These are phyloP conservation scores for Candida pseudoglaebosa DNA, from an alignment of 805 yeast species.

Conservation along the genomic window DNA sequence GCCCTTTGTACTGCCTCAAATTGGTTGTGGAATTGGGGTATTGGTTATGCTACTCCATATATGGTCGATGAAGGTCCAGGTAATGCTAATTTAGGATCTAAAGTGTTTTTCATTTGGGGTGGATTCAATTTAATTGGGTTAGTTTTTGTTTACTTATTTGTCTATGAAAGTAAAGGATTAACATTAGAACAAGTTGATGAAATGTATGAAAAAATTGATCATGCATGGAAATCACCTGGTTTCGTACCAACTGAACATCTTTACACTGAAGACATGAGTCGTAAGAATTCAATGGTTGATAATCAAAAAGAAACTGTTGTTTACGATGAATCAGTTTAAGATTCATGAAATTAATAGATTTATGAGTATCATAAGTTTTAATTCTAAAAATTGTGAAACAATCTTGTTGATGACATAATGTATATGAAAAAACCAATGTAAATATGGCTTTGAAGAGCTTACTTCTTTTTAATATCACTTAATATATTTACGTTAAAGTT, in stretches of 20 bases:
- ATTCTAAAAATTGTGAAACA: neutral
- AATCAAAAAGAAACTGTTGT: constrained; percentile 7
- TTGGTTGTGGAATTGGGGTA: constrained; percentile 42
- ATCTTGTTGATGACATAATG: neutral
- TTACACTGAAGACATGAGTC: constrained; percentile 23
- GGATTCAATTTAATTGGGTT: constrained; percentile 34
- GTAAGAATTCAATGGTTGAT: constrained; percentile 19
- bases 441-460: no score
- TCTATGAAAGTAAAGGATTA: constrained; percentile 40
- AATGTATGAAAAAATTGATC: constrained; percentile 28
- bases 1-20: constrained; percentile 39
- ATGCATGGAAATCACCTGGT: constrained; percentile 30
- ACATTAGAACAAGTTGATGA: constrained; percentile 41
- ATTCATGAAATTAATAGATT: neutral
- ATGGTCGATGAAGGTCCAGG: constrained; percentile 38
- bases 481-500: no score
- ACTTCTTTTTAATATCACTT: no score
- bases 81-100: constrained; percentile 35
- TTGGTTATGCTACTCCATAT: constrained; percentile 40
- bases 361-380: neutral
- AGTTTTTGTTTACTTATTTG: constrained; percentile 28
- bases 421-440: no score
- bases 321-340: constrained; percentile 10
- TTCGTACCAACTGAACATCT: constrained; percentile 35
- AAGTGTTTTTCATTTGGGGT: constrained; percentile 43